Base-by-base conservation (phyloP, 179 eudicot species). In the Beta corolliflora region DNA sequence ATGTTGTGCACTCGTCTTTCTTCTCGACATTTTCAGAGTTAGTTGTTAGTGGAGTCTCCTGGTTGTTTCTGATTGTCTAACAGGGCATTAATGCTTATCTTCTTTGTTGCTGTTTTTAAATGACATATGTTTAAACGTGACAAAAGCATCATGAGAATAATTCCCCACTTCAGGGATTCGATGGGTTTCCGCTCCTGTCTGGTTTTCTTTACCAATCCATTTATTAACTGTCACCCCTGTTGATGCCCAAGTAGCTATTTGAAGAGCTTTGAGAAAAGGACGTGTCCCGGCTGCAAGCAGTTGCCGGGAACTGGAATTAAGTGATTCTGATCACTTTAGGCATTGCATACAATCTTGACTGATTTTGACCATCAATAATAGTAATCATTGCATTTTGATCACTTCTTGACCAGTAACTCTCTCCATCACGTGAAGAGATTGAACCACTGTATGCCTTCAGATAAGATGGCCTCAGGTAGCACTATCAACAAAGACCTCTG, bases 111-210 rank as follows among this genome's bases (percentile, higher is more conserved):
- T 83, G 60, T 25, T 67, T 46, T 55, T 79, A 60, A 88, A 75
- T 19, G 77, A 50, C n/a, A 86, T 63, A 19, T 79, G 58, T 71
- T 89, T 79, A 41, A 94, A 92, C 70, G 79, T 67, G 18, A 36
- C 82, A 59, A 86, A 60, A 77, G 93, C 91, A 71, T 89, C 94
- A 19, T 89, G 92, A 83, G 89, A 91, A 77, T 94, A 93, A 80
- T 93, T 95, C 76, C 54, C 69, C 46, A 75, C 73, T 55, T 79
- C 74, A 66, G 74, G 48, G 65, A 68, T 74, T 25, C 19, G 48
- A 25, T 9, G 23, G 1, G 45, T 36, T 66, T 73, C 61, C 2
- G 79, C 25, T 61, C 12, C 16, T 64, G 31, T 72, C 48, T 70
- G 83, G 50, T 63, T 80, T 14, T 71, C 84, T 67, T 70, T 79